Evolutionary conservation across 208 protist genomes (phyloP).

Genomic region (Acanthamoeba healyi): DNA sequence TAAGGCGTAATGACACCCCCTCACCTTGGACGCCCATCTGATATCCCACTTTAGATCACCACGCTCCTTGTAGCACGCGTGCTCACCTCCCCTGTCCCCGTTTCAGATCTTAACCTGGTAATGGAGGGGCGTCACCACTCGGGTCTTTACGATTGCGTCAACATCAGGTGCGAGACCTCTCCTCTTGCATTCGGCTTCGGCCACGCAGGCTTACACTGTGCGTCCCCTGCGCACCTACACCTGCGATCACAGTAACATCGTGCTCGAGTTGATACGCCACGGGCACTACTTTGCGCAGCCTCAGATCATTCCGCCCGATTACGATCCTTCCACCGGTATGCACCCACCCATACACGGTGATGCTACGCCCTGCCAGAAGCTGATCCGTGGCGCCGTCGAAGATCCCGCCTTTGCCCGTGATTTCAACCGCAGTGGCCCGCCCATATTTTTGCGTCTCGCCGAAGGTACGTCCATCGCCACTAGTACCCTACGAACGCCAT

Average conservation of each 20-base stretch:
- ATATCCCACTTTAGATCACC: neutral
- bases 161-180: neutral
- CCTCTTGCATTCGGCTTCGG: neutral
- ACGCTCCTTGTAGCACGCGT: neutral
- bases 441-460: conserved; percentile 18
- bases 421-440: conserved; percentile 25
- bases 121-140: conserved; percentile 68
- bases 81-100: neutral
- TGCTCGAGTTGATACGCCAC: conserved; percentile 32
- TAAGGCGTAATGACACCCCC: neutral
- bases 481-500: too few relatives aligned
- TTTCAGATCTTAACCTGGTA: conserved; percentile 36
- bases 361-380: neutral
- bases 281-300: conserved; percentile 14
- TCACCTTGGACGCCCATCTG: neutral
- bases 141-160: conserved; percentile 54
- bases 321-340: conserved; percentile 19
- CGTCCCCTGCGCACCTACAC: neutral
- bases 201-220: neutral
- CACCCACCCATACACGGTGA: neutral
- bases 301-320: neutral
- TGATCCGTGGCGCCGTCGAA: neutral
- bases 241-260: neutral
- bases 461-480: neutral
- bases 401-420: conserved; percentile 46